Evolutionary conservation across 2,329 filamentous ascomycete genomes (phyloP), one percentile per base, ranked within the genome.

Genomic region (Monascus ruber): DNA sequence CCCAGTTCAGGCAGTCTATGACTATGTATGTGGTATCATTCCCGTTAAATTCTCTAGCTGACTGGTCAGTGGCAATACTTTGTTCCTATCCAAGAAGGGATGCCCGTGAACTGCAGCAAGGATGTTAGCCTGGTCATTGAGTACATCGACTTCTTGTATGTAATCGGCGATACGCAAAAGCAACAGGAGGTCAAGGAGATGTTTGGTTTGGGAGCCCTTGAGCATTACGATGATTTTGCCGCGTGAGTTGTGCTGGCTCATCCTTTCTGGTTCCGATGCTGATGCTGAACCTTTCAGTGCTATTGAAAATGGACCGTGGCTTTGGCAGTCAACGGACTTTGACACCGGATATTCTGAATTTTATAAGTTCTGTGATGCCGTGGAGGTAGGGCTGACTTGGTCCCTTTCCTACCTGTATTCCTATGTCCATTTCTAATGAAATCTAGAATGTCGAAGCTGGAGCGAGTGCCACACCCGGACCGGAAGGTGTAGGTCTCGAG

Each of bases 81-180:
- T 49, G 48, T 62, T 4, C 73, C 73, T 0, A 63, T 77, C n/a
- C 69, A 73, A 49, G 49, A 71, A 27, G 74, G 73, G 5, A 77
- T 78, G 72, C 67, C 75, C 5, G 53, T 63, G 47, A 79, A 79
- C 54, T 79, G 75, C 58, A 75, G 69, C 51, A 59, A 50, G 2
- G 73, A 77, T 49, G 56, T 76, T 26, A 54, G 62, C 1, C 59
- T 63, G 3, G 72, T 79, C 11, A 62, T 76, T 31, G 64, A 72
- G 6, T 59, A 78, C 46, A 62, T 78, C n/a, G 74, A 79, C 51
- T 59, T 55, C 38, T 62, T 71, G 25, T 59, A 67, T 17, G 52
- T 56, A 24, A 58, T 63, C 26, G 69, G 70, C 10, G 67, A 62
- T 2, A 55, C 55, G 6, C 57, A 60, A 6, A 61, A 69, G 36